Conservation (phyloP, 768 basidiomycete genomes). For the Lactarius pseudohatsudake region DNA sequence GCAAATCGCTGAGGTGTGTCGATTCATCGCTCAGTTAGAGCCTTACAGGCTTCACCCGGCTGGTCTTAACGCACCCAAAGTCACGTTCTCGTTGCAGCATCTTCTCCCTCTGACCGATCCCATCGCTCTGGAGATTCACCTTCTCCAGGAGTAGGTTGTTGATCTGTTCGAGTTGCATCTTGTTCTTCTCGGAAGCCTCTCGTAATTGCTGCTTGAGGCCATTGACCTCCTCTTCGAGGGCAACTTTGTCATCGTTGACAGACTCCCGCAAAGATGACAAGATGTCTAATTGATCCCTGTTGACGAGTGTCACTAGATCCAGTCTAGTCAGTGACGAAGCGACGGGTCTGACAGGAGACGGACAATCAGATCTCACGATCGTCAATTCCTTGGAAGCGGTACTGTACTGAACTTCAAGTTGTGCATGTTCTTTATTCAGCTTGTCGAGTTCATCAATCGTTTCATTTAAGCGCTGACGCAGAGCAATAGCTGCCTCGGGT, state of each 20-base stretch:
- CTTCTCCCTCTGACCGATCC: constrained; percentile 85
- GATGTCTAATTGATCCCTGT: constrained; percentile 92
- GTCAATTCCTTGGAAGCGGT: constrained; percentile 65
- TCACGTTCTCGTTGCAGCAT: constrained; percentile 85
- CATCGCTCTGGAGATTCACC: constrained; percentile 84
- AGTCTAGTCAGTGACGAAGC: constrained; percentile 10
- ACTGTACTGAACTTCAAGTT: constrained; percentile 70
- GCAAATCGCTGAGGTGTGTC: constrained; percentile 57
- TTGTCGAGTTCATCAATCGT: constrained; percentile 77
- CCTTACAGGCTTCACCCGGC: background rate
- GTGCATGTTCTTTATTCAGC: constrained; percentile 64
- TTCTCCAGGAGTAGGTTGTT: constrained; percentile 87
- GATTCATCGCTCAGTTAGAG: constrained; percentile 6
- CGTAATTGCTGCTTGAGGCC: constrained; percentile 64
- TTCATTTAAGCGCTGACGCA: constrained; percentile 86
- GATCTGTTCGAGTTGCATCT: constrained; percentile 89
- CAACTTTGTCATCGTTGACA: constrained; percentile 83
- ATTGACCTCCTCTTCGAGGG: constrained; percentile 66
- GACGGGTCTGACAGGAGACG: constrained; percentile 33
- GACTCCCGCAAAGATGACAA: constrained; percentile 83
- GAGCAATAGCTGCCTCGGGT: constrained; percentile 82
- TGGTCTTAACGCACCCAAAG: constrained; percentile 57
- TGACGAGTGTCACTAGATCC: constrained; percentile 76
- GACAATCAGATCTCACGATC: constrained; percentile 84
- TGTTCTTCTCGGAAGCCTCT: constrained; percentile 77